Evolutionary conservation across 2,329 filamentous ascomycete genomes (phyloP).

Genomic region (Ophiostoma sp.): DNA sequence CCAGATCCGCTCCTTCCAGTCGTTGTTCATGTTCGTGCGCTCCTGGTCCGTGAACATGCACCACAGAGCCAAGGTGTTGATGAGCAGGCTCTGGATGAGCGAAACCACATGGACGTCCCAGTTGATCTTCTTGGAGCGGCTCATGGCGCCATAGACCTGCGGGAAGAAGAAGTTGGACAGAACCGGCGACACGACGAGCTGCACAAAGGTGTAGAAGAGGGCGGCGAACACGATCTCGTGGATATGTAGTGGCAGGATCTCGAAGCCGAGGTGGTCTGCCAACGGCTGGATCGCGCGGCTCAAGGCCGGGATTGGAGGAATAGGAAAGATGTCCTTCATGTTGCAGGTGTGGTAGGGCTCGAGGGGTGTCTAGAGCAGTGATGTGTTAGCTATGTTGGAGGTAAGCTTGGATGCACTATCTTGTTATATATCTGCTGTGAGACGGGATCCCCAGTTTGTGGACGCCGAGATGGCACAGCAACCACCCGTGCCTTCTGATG

Average conservation of each 20-base stretch:
- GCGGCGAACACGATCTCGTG: constrained; percentile 68
- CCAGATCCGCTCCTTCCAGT: constrained; percentile 63
- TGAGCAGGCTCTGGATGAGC: constrained; percentile 68
- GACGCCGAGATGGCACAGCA: neutral
- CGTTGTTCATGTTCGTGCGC: constrained; percentile 53
- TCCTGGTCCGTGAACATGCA: constrained; percentile 65
- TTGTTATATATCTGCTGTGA: neutral
- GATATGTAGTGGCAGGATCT: constrained; percentile 66
- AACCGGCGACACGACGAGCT: constrained; percentile 60
- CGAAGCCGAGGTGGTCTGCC: constrained; percentile 56
- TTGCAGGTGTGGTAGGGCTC: constrained; percentile 25
- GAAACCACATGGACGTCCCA: constrained; percentile 85
- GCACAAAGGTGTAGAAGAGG: constrained; percentile 62
- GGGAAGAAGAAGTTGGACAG: constrained; percentile 60
- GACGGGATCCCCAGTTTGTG: no score
- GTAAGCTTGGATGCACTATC: neutral
- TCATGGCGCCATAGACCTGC: constrained; percentile 56
- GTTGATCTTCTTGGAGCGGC: constrained; percentile 62
- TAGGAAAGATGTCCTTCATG: constrained; percentile 70
- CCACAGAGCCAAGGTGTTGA: constrained; percentile 69
- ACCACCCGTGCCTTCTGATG: neutral
- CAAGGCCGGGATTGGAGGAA: constrained; percentile 55
- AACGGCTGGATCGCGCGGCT: constrained; percentile 55
- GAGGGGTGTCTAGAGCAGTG: neutral
- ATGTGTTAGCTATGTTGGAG: neutral